A percentile compares a stretch with the other conserved stretches of the same genome.
These are phyloP conservation scores for Dictyostelium firmibasis DNA, from an alignment of 78 protist species.

Conservation along the genomic window DNA sequence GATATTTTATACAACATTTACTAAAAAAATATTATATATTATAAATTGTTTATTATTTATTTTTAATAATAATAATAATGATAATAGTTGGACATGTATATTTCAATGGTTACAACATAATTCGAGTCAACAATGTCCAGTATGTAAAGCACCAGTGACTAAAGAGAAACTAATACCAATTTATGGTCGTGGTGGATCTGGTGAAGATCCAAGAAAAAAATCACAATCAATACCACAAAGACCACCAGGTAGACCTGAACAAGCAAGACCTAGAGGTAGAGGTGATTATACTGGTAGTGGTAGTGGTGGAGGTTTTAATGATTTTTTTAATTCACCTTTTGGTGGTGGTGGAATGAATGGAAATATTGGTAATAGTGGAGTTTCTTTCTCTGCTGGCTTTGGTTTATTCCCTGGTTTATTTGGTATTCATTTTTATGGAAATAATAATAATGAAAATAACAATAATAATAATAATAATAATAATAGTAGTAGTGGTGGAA, in stretches of 20 bases:
- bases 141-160: constrained; percentile 66
- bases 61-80: background rate
- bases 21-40: too few species aligned
- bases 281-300: background rate
- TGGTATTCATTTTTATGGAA: constrained; percentile 69
- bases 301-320: background rate
- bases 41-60: too few species aligned
- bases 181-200: constrained; percentile 44
- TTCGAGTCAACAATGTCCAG: constrained; percentile 72
- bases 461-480: background rate
- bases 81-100: constrained; percentile 71
- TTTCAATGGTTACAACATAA: constrained; percentile 80
- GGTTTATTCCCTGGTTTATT: constrained; percentile 73
- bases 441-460: background rate
- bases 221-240: constrained; percentile 57
- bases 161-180: constrained; percentile 69
- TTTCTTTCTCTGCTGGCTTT: constrained; percentile 59
- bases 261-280: background rate
- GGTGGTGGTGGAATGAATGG: background rate
- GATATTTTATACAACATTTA: too few species aligned
- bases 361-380: constrained; percentile 15
- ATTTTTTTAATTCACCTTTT: background rate
- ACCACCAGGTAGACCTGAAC: constrained; percentile 76
- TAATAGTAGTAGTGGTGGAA: background rate
- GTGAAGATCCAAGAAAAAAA: constrained; percentile 59